Evolutionary conservation across 306 rosid genomes (phyloP).

Genomic region (Rosa persica): DNA sequence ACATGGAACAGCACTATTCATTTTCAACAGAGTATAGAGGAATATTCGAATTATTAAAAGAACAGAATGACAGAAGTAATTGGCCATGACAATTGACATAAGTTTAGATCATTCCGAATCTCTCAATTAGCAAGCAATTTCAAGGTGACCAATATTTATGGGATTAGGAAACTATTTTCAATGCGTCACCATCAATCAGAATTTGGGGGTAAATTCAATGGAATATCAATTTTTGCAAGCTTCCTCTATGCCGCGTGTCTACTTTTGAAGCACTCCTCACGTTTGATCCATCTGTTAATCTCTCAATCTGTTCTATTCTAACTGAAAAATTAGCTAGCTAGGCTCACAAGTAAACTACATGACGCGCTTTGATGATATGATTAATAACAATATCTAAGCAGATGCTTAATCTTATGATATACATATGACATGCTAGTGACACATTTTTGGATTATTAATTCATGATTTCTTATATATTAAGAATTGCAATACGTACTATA

Average conservation of each 20-base stretch:
- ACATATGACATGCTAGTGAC: constrained; percentile 2
- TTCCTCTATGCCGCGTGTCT: constrained; percentile 8
- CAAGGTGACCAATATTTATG: neutral
- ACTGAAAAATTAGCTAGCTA: neutral
- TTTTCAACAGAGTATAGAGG: neutral
- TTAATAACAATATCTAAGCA: neutral
- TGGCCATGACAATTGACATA: neutral
- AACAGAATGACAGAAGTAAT: neutral
- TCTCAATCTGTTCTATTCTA: constrained; percentile 5
- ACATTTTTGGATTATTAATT: neutral
- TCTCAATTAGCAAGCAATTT: neutral
- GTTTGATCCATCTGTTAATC: neutral
- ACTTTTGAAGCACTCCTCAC: neutral
- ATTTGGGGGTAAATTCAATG: neutral
- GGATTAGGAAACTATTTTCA: constrained; percentile 6
- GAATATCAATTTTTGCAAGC: constrained; percentile 13
- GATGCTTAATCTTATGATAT: constrained; percentile 2
- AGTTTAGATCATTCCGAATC: neutral
- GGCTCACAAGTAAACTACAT: constrained; percentile 4
- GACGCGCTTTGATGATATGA: neutral
- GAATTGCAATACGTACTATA: neutral
- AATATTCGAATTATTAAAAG: neutral
- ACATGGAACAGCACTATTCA: neutral
- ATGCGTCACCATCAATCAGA: constrained; percentile 23
- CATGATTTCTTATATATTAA: constrained; percentile 2